These are phyloP conservation scores for Plasmodium gonderi DNA, from an alignment of 169 alveolate genomes.

Conservation along the genomic window DNA sequence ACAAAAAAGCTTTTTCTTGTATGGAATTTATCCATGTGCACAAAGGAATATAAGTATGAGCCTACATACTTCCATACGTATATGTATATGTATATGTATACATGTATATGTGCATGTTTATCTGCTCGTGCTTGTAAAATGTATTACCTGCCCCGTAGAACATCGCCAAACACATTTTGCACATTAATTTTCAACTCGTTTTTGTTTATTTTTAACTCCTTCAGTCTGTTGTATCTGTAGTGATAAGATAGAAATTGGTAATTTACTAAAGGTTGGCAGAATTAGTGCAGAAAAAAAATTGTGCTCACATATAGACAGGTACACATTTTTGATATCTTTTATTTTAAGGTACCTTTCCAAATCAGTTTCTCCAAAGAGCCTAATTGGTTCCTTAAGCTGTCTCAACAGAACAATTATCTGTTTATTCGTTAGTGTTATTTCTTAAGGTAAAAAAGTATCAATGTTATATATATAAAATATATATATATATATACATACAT, in stretches of 20 bases:
- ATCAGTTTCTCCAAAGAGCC: constrained; percentile 89
- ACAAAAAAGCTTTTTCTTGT: neutral
- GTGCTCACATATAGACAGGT: constrained; percentile 3
- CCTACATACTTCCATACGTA: neutral
- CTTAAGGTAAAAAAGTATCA: neutral
- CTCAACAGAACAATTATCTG: constrained; percentile 83
- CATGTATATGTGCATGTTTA: neutral
- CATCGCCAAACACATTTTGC: constrained; percentile 73
- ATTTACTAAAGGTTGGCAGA: neutral
- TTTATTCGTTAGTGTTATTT: constrained; percentile 57
- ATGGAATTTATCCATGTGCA: neutral
- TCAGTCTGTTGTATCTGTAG: constrained; percentile 52
- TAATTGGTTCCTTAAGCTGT: constrained; percentile 84
- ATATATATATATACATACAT: neutral
- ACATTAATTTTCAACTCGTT: constrained; percentile 61
- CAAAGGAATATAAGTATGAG: neutral
- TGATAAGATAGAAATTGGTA: neutral
- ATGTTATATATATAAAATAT: neutral
- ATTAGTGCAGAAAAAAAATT: too few species aligned
- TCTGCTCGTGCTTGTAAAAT: neutral
- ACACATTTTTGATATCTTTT: neutral
- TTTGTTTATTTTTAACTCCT: constrained; percentile 69
- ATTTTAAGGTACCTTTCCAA: constrained; percentile 76
- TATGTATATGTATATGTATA: neutral
- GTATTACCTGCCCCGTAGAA: constrained; percentile 63